Conservation (phyloP, 2,329 filamentous ascomycete species). For the Pyrenochaeta sp. region DNA sequence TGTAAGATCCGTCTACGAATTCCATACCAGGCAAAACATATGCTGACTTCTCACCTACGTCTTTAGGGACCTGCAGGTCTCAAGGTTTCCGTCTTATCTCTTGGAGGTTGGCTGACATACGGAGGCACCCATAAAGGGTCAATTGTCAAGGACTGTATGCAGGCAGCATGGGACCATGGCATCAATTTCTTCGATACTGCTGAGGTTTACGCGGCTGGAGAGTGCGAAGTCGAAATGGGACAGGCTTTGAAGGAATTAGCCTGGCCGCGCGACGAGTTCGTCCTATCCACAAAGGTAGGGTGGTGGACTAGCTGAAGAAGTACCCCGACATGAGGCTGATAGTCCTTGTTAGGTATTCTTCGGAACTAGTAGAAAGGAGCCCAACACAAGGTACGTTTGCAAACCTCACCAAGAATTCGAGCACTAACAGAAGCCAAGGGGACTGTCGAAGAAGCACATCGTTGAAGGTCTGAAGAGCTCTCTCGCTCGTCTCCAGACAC, state of each 20-base stretch:
- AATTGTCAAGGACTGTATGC: constrained; percentile 58
- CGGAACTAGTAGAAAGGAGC: constrained; percentile 66
- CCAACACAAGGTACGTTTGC: constrained; percentile 58
- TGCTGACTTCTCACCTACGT: neutral
- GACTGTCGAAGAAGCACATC: constrained; percentile 60
- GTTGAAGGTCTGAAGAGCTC: constrained; percentile 67
- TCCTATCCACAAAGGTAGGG: constrained; percentile 36
- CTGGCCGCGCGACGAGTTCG: constrained; percentile 55
- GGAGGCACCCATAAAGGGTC: constrained; percentile 58
- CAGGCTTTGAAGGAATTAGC: constrained; percentile 57
- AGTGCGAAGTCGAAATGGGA: constrained; percentile 69
- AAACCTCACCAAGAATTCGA: neutral
- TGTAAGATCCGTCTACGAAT: constrained; percentile 30
- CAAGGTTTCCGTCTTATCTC: constrained; percentile 61
- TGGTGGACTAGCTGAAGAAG: neutral
- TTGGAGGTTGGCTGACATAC: constrained; percentile 57
- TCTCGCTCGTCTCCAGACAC: constrained; percentile 66
- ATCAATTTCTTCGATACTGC: constrained; percentile 62
- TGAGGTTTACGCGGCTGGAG: constrained; percentile 65
- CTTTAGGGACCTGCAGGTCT: constrained; percentile 50
- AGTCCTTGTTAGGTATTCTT: constrained; percentile 57
- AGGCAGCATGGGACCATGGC: constrained; percentile 59
- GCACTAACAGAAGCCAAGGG: constrained; percentile 42
- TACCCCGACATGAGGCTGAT: constrained; percentile 8
- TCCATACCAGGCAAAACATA: neutral